Evolutionary conservation across 1,284 basidiomycete genomes (phyloP).

Genomic region (Athelia psychrophila): DNA sequence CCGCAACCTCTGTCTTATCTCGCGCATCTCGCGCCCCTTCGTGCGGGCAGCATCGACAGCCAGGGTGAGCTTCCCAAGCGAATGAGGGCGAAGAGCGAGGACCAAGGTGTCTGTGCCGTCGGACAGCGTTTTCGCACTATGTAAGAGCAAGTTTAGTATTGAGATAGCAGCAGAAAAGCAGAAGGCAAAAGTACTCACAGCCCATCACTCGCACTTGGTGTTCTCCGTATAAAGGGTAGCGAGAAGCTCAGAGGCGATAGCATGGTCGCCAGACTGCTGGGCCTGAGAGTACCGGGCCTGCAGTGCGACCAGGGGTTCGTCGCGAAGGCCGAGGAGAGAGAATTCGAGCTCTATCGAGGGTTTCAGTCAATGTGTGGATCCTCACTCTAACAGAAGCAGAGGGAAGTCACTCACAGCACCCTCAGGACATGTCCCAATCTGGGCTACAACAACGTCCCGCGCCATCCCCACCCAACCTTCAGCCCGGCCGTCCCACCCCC

Average conservation of each 20-base stretch:
- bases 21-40: no score
- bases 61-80: slow-evolving; percentile 50
- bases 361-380: not conserved
- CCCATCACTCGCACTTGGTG: slow-evolving; percentile 76
- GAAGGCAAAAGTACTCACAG: slow-evolving; percentile 47
- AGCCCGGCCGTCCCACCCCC: slow-evolving; percentile 50
- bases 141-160: slow-evolving; percentile 4
- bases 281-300: slow-evolving; percentile 50
- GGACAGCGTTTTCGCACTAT: slow-evolving; percentile 84
- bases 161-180: not conserved
- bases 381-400: slow-evolving; percentile 67
- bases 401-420: slow-evolving; percentile 72
- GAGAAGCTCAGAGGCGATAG: slow-evolving; percentile 46
- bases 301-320: slow-evolving; percentile 74
- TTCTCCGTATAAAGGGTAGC: slow-evolving; percentile 73
- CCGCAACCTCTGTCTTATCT: no score
- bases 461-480: slow-evolving; percentile 83
- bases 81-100: slow-evolving; percentile 64
- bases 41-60: no score
- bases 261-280: slow-evolving; percentile 34
- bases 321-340: slow-evolving; percentile 54
- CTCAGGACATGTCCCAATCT: slow-evolving; percentile 85
- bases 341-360: not conserved
- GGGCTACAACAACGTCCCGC: slow-evolving; percentile 77
- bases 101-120: slow-evolving; percentile 82